A percentile compares a stretch with the other conserved stretches of the same genome.
Evolutionary conservation across 108 stramenopile species (phyloP).

Genomic region (Epithemia pelagica): DNA sequence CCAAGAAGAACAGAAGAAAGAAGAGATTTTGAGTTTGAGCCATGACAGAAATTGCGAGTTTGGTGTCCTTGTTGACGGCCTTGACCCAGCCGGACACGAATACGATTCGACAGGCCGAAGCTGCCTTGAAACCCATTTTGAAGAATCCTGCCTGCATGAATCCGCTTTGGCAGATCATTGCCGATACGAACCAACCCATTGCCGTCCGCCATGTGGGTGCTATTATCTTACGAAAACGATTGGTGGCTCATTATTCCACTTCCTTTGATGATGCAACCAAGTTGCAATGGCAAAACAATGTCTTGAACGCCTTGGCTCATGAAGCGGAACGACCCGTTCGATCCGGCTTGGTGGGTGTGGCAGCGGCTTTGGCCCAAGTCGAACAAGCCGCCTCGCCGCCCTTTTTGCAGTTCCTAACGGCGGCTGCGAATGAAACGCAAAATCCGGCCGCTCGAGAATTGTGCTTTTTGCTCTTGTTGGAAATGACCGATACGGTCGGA

Average conservation of each 20-base stretch:
- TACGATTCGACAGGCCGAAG: conserved; percentile 84
- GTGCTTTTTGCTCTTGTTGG: conserved; percentile 82
- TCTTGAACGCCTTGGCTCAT: conserved; percentile 61
- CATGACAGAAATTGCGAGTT: not conserved
- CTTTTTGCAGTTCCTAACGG: conserved; percentile 74
- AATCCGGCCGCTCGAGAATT: conserved; percentile 75
- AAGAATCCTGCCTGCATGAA: conserved; percentile 67
- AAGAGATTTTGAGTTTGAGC: no score
- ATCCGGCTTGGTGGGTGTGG: conserved; percentile 71
- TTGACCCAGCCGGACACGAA: conserved; percentile 85
- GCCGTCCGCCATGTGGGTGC: conserved; percentile 85
- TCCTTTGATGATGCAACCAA: conserved; percentile 52
- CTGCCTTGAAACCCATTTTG: conserved; percentile 78
- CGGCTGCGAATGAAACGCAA: conserved; percentile 33
- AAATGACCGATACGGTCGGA: conserved; percentile 92
- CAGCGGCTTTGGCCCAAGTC: conserved; percentile 67
- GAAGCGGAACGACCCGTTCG: conserved; percentile 82
- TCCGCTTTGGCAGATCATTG: conserved; percentile 24
- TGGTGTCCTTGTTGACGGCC: conserved; percentile 38
- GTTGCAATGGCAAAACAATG: conserved; percentile 49
- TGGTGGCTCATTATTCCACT: conserved; percentile 65
- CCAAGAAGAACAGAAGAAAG: no score
- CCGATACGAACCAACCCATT: conserved; percentile 1
- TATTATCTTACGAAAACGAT: conserved; percentile 86
- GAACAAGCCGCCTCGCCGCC: conserved; percentile 52